These are phyloP conservation scores for Colletotrichum sp. DNA, from an alignment of 2,329 filamentous ascomycete species.

Conservation along the genomic window DNA sequence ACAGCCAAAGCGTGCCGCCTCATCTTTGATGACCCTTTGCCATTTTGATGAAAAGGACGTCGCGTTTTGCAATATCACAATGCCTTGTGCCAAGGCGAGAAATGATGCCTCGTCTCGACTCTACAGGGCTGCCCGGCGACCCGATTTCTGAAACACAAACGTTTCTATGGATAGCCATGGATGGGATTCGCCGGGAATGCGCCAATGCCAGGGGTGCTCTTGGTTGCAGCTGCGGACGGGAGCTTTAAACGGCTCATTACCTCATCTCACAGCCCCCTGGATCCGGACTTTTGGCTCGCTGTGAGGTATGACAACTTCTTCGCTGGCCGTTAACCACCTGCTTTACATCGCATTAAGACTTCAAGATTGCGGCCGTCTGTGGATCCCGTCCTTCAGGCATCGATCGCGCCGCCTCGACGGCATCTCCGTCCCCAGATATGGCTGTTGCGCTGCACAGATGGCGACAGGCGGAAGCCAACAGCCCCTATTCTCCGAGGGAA, in stretches of 20 bases:
- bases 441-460: neutral
- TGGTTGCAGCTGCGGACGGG: slow-evolving; percentile 1
- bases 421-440: neutral
- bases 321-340: neutral
- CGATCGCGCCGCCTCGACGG: neutral
- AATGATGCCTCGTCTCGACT: neutral
- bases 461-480: neutral
- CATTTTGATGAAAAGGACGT: neutral
- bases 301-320: neutral
- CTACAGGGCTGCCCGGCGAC: neutral
- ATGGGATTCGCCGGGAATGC: neutral
- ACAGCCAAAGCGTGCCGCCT: neutral
- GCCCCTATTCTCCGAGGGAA: neutral
- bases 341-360: neutral
- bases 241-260: neutral
- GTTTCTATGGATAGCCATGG: slow-evolving; percentile 5
- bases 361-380: neutral
- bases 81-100: neutral
- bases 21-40: neutral
- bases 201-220: neutral
- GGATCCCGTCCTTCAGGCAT: neutral
- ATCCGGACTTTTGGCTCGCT: neutral
- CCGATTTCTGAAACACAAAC: slow-evolving; percentile 6
- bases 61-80: neutral
- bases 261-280: neutral